A percentile compares a stretch with the other conserved stretches of the same genome.
These are phyloP conservation scores for Aspergillus biplanus DNA, from an alignment of 495 filamentous ascomycete genomes.

Conservation along the genomic window DNA sequence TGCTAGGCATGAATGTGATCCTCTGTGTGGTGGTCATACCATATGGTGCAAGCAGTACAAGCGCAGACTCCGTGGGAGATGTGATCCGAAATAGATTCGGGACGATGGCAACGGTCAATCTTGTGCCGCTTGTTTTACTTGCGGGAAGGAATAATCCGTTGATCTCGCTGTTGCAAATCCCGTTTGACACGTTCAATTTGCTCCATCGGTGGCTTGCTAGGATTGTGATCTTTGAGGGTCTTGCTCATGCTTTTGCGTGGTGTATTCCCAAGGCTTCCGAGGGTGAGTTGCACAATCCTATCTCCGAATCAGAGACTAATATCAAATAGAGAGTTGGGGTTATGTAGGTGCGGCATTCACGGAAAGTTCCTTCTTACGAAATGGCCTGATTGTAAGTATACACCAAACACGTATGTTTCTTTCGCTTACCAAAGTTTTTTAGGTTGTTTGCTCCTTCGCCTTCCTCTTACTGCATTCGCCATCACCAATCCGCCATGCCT, in stretches of 20 bases:
- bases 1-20: too few species aligned
- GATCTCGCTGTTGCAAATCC: conserved; percentile 69
- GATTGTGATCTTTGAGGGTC: conserved; percentile 68
- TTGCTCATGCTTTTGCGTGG: conserved; percentile 70
- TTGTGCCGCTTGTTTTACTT: conserved; percentile 76
- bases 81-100: conserved; percentile 74
- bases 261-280: conserved; percentile 8
- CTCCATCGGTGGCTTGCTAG: conserved; percentile 86
- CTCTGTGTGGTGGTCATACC: too few species aligned
- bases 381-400: too few species aligned
- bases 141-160: conserved; percentile 83
- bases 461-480: conserved; percentile 64
- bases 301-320: too few species aligned
- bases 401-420: too few species aligned
- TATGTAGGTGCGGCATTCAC: too few species aligned
- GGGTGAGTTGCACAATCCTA: too few species aligned
- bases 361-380: too few species aligned
- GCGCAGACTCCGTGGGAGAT: neutral
- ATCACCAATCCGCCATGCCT: conserved; percentile 70
- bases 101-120: conserved; percentile 70
- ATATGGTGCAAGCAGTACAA: conserved; percentile 48
- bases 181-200: conserved; percentile 86
- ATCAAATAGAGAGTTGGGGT: too few species aligned
- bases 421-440: too few species aligned
- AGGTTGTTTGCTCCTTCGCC: too few species aligned